These are phyloP conservation scores for Populus tremula DNA, from an alignment of 345 rosid genomes.

Conservation along the genomic window DNA sequence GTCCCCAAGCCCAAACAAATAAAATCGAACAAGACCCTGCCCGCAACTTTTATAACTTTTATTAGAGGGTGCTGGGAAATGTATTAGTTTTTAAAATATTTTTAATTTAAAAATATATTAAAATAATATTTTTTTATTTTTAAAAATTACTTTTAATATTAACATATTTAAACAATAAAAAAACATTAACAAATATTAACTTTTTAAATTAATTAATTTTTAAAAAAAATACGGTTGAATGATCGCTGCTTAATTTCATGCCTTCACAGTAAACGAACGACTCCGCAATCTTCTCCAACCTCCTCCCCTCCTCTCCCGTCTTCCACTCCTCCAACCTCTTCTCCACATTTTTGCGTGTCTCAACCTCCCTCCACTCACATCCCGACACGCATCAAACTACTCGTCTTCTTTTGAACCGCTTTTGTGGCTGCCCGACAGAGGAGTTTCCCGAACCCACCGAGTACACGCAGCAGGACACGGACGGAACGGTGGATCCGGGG, in stretches of 20 bases:
- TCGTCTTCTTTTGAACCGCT: slow-evolving; percentile 93
- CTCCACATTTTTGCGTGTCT: slow-evolving; percentile 82
- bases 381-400: slow-evolving; percentile 93
- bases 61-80: fast-evolving
- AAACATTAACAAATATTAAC: no score
- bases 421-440: slow-evolving; percentile 81
- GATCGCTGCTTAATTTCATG: no score
- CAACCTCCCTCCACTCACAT: slow-evolving; percentile 80
- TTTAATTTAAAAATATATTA: no score
- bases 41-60: neutral
- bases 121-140: no score
- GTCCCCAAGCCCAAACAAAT: no score
- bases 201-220: no score
- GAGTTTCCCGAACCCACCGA: slow-evolving; percentile 83
- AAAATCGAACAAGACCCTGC: neutral
- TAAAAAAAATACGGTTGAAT: no score
- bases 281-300: slow-evolving; percentile 69
- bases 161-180: fast-evolving
- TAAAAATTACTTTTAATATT: no score
- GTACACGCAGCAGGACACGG: slow-evolving; percentile 59
- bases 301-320: slow-evolving; percentile 66
- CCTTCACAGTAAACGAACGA: slow-evolving; percentile 63
- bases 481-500: slow-evolving; percentile 63
- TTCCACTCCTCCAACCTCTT: slow-evolving; percentile 90
- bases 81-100: no score